A percentile compares a stretch with the other conserved stretches of the same genome.
Evolutionary conservation across 768 basidiomycete species (phyloP).

Genomic region (Hydnomerulius pinastri): DNA sequence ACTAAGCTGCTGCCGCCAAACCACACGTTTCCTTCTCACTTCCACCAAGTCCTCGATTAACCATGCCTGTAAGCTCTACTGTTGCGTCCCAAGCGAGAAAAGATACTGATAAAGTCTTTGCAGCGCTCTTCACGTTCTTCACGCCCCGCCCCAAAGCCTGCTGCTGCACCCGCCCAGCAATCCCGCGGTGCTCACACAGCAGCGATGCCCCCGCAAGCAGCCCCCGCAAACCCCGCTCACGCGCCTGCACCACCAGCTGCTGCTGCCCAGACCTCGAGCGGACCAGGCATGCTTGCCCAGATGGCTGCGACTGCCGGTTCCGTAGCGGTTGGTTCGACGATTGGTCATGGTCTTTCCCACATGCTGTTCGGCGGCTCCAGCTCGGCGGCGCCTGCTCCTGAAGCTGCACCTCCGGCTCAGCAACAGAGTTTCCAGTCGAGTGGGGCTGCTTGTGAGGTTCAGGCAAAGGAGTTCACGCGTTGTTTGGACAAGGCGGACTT

Average conservation of each 20-base stretch:
- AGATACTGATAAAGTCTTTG: background rate
- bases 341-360: conserved; percentile 86
- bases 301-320: conserved; percentile 93
- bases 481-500: conserved; percentile 84
- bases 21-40: conserved; percentile 16
- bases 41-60: conserved; percentile 21
- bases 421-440: conserved; percentile 46
- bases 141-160: conserved; percentile 55
- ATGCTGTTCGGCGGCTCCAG: conserved; percentile 84
- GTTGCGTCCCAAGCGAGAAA: background rate
- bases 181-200: conserved; percentile 51
- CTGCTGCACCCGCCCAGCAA: conserved; percentile 49
- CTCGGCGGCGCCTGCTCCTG: conserved; percentile 43
- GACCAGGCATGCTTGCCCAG: conserved; percentile 76
- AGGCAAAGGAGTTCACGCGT: conserved; percentile 86
- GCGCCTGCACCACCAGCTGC: conserved; percentile 42
- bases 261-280: conserved; percentile 38
- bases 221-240: conserved; percentile 45
- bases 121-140: conserved; percentile 82
- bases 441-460: conserved; percentile 65
- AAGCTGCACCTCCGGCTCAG: conserved; percentile 50
- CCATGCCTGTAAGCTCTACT: conserved; percentile 50
- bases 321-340: conserved; percentile 83
- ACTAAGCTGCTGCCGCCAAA: background rate
- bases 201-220: conserved; percentile 43